A percentile compares a stretch with the other conserved stretches of the same genome.
phyloP scores from a whole-genome alignment of 2,329 filamentous ascomycete genomes.

The Sclerotinia nivalis region DNA sequence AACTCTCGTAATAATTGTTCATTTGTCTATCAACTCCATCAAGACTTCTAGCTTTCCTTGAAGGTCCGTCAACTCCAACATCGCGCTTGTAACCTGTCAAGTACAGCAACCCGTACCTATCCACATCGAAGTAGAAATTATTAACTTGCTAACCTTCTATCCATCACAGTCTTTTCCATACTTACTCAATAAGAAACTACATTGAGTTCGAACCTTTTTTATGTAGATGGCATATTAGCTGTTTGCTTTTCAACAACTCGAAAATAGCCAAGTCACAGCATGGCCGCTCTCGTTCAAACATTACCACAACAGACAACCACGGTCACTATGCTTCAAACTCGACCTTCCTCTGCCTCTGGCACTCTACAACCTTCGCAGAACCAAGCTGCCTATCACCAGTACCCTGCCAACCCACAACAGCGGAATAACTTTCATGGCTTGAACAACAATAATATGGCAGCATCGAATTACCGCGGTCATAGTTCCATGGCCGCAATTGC shows the following conservation, averaged over 20 bases:
- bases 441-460: slow-evolving; percentile 50
- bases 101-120: slow-evolving; percentile 8
- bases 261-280: slow-evolving; percentile 49
- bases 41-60: slow-evolving; percentile 28
- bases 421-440: slow-evolving; percentile 54
- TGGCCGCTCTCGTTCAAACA: slow-evolving; percentile 84
- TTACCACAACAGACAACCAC: slow-evolving; percentile 75
- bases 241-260: slow-evolving; percentile 33
- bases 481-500: slow-evolving; percentile 59
- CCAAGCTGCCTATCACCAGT: slow-evolving; percentile 47
- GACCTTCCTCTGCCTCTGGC: slow-evolving; percentile 64
- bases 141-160: slow-evolving; percentile 19
- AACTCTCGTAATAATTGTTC: slow-evolving; percentile 38
- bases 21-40: slow-evolving; percentile 28
- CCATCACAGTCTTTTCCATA: slow-evolving; percentile 24
- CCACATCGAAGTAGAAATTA: slow-evolving; percentile 22
- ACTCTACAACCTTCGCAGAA: slow-evolving; percentile 45
- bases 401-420: slow-evolving; percentile 49
- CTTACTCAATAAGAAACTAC: slow-evolving; percentile 17
- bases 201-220: slow-evolving; percentile 29
- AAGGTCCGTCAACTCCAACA: slow-evolving; percentile 37
- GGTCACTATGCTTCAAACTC: slow-evolving; percentile 74
- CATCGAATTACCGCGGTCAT: slow-evolving; percentile 55
- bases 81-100: slow-evolving; percentile 25
- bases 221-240: slow-evolving; percentile 29